These are phyloP conservation scores for Colletotrichum destructivum DNA, from an alignment of 2,329 filamentous ascomycete genomes.

Conservation along the genomic window DNA sequence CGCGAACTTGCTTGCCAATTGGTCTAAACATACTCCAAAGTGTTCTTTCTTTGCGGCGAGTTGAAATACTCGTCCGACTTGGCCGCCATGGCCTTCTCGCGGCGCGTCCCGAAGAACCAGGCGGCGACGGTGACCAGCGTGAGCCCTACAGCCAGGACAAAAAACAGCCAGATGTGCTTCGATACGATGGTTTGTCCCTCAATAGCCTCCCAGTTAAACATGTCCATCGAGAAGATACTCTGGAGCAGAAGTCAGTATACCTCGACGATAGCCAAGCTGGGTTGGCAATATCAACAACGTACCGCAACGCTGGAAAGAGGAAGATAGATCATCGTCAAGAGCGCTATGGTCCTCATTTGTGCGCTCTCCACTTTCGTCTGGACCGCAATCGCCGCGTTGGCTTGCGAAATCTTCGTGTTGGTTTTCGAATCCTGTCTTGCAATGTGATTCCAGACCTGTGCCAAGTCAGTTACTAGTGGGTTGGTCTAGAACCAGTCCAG, in stretches of 20 bases:
- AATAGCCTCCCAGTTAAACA: slow-evolving; percentile 47
- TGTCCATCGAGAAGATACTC: slow-evolving; percentile 49
- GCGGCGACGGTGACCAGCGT: slow-evolving; percentile 40
- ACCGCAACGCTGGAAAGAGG: slow-evolving; percentile 49
- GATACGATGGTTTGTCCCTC: slow-evolving; percentile 45
- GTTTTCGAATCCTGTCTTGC: slow-evolving; percentile 46
- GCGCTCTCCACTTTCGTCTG: slow-evolving; percentile 47
- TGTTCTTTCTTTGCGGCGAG: neutral
- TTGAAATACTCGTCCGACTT: slow-evolving; percentile 15
- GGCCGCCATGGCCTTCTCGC: neutral
- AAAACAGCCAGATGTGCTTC: slow-evolving; percentile 48
- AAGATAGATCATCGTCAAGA: slow-evolving; percentile 50
- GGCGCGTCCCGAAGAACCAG: slow-evolving; percentile 16
- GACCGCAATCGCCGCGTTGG: slow-evolving; percentile 45
- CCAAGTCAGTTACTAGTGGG: neutral
- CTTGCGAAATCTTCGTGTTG: slow-evolving; percentile 46
- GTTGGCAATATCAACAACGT: slow-evolving; percentile 1
- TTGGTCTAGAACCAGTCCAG: neutral
- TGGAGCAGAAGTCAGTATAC: slow-evolving; percentile 16
- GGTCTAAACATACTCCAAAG: slow-evolving; percentile 1
- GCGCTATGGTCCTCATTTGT: slow-evolving; percentile 50
- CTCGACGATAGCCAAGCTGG: neutral
- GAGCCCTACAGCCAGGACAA: slow-evolving; percentile 43
- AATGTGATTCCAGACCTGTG: slow-evolving; percentile 49
- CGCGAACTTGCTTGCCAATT: no score